Conservation (phyloP, 257 asterid species). For the Ehretia macrophylla region DNA sequence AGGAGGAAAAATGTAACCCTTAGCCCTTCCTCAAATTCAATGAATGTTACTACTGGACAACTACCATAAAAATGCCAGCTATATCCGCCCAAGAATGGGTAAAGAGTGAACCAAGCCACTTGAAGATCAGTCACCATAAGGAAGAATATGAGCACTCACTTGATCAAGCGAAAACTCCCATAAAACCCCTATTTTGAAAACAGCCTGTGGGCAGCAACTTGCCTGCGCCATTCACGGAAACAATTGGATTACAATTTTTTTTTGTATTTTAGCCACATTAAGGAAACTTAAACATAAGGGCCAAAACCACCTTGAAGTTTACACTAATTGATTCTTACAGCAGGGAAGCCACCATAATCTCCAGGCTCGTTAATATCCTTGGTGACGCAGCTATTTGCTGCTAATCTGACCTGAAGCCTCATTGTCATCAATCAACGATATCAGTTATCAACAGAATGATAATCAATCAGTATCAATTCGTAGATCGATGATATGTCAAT, state of each 20-base stretch:
- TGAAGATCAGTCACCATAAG: too few species aligned
- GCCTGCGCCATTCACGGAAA: slow-evolving; percentile 78
- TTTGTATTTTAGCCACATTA: background rate
- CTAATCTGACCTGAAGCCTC: slow-evolving; percentile 69
- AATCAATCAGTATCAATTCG: background rate
- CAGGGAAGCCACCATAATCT: slow-evolving; percentile 97
- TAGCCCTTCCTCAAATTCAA: too few species aligned
- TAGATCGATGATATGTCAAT: too few species aligned
- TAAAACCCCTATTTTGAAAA: slow-evolving; percentile 21
- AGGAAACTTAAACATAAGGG: slow-evolving; percentile 3
- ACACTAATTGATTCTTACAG: slow-evolving; percentile 50
- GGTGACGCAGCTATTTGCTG: slow-evolving; percentile 81
- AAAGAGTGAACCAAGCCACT: too few species aligned
- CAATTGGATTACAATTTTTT: background rate
- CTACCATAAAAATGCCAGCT: too few species aligned
- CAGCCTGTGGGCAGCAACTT: slow-evolving; percentile 47
- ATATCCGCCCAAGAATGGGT: too few species aligned
- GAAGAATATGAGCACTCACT: background rate
- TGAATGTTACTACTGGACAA: too few species aligned
- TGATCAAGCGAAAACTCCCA: background rate
- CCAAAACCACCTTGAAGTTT: background rate
- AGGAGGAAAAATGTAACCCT: too few species aligned
- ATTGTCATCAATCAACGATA: slow-evolving; percentile 7
- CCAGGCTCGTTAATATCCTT: slow-evolving; percentile 77
- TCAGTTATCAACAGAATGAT: background rate